A percentile compares a stretch with the other conserved stretches of the same genome.
Conservation (phyloP, 2,329 filamentous ascomycete genomes). For the Neospermospora avenae region DNA sequence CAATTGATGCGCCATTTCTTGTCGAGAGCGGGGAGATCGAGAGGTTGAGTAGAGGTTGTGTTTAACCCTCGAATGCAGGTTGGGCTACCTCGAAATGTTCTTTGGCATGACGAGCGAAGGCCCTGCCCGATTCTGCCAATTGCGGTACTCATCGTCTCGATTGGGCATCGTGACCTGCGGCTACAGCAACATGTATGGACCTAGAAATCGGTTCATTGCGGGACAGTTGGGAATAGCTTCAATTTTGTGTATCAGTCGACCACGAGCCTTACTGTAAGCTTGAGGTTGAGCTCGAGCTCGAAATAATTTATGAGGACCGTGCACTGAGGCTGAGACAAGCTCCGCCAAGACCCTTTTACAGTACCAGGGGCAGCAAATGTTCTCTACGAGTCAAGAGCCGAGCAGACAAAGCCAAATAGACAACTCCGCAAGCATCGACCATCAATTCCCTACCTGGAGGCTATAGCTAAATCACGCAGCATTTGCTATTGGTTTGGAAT, state of each 20-base stretch:
- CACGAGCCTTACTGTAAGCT: background rate
- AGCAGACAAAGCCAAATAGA: background rate
- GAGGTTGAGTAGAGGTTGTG: background rate
- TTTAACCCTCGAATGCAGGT: background rate
- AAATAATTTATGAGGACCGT: background rate
- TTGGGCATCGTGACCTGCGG: conserved; percentile 17
- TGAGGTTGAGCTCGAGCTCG: conserved; percentile 4
- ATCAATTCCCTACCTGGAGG: background rate
- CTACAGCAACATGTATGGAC: conserved; percentile 17
- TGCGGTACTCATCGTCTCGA: conserved; percentile 10
- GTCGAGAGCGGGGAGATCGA: conserved; percentile 28
- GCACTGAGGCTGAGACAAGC: conserved; percentile 4
- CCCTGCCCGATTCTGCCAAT: conserved; percentile 14
- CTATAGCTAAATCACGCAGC: background rate
- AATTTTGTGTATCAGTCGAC: background rate
- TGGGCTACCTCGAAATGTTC: background rate
- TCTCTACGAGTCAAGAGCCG: background rate
- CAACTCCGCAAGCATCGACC: conserved; percentile 3
- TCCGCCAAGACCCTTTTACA: background rate
- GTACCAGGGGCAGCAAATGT: background rate
- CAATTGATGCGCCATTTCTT: conserved; percentile 31
- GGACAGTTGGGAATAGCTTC: conserved; percentile 3
- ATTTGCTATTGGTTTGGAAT: too few relatives aligned
- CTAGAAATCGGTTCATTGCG: background rate
- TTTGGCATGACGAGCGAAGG: background rate